Percentiles rank a stretch among this genome's conserved stretches.
Conservation (phyloP, 2,329 filamentous ascomycete genomes). For the Ophiostoma triangulosporum region DNA sequence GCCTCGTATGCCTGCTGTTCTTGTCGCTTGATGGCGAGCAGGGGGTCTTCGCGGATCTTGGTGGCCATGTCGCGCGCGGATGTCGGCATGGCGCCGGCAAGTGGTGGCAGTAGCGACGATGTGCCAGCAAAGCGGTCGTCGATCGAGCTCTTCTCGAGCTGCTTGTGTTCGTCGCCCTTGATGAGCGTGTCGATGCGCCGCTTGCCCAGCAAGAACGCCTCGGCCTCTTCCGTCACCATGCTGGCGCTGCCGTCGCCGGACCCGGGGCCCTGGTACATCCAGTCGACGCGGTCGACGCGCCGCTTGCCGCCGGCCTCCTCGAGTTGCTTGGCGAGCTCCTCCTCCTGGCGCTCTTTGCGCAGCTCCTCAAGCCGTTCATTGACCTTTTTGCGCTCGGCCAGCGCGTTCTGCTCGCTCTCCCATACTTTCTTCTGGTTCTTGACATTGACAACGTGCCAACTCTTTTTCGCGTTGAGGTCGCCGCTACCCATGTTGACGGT, state of each 20-base stretch:
- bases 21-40: constrained; percentile 85
- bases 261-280: constrained; percentile 89
- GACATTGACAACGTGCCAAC: constrained; percentile 84
- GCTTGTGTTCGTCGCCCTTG: constrained; percentile 67
- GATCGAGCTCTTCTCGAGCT: constrained; percentile 59
- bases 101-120: not conserved
- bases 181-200: constrained; percentile 74
- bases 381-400: constrained; percentile 88
- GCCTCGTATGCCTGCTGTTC: constrained; percentile 70
- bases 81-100: constrained; percentile 26
- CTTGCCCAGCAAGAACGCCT: constrained; percentile 87
- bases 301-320: constrained; percentile 78
- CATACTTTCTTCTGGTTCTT: constrained; percentile 86
- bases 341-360: constrained; percentile 81
- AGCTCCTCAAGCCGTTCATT: constrained; percentile 86
- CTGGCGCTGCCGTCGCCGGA: constrained; percentile 59
- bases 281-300: constrained; percentile 74
- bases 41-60: constrained; percentile 82
- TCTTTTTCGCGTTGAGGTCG: constrained; percentile 89
- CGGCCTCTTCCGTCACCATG: constrained; percentile 67
- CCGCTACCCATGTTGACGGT: constrained; percentile 55
- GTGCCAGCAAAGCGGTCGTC: constrained; percentile 38
- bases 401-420: constrained; percentile 80
- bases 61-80: constrained; percentile 64
- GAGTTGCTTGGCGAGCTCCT: constrained; percentile 81